phyloP scores from a whole-genome alignment of 768 basidiomycete genomes.

The Termitomyces sp. region DNA sequence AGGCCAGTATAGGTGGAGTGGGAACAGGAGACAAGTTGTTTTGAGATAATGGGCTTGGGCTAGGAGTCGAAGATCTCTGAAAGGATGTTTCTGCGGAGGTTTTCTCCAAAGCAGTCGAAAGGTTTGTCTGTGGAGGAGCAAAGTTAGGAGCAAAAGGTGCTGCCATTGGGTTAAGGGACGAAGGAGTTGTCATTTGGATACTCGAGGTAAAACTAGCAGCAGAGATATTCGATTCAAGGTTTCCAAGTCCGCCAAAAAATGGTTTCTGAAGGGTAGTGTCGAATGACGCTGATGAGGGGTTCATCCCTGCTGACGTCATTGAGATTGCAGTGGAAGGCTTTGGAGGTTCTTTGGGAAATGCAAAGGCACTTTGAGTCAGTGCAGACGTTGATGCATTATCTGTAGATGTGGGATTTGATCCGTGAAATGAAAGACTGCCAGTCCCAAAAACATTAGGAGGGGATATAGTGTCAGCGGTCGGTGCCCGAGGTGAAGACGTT shows the following conservation, averaged over 20 bases:
- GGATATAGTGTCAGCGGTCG: not conserved
- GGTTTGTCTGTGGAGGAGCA: not conserved
- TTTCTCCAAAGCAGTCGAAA: not conserved
- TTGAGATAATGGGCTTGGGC: conserved; percentile 11
- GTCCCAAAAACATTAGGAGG: conserved; percentile 4
- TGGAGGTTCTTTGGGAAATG: not conserved
- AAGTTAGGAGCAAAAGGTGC: conserved; percentile 20
- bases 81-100: not conserved
- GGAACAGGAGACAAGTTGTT: conserved; percentile 10
- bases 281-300: not conserved
- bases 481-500: conserved; percentile 8
- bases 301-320: conserved; percentile 10
- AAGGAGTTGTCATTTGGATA: not conserved
- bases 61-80: conserved; percentile 12
- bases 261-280: not conserved
- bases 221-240: not conserved
- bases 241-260: not conserved
- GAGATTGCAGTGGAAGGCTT: not conserved
- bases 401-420: not conserved
- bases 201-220: not conserved
- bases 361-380: not conserved
- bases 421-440: not conserved
- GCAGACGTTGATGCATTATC: not conserved
- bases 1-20: conserved; percentile 11
- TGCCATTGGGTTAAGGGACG: conserved; percentile 16